Conservation (phyloP, 495 filamentous ascomycete genomes). For the Aspergillus haitiensis region DNA sequence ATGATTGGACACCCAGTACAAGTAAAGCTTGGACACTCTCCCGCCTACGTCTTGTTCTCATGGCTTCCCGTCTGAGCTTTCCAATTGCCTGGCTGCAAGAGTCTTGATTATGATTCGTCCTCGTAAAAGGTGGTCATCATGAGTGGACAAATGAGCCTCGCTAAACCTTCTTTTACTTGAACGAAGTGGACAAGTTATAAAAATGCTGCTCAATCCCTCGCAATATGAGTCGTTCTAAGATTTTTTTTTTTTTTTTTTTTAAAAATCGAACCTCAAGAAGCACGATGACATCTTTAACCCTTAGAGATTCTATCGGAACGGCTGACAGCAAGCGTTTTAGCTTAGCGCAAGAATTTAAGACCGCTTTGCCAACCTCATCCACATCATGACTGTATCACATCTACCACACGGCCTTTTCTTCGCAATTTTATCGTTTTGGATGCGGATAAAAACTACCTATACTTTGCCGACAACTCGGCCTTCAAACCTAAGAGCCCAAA, state of each 20-base stretch:
- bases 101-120: background rate
- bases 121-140: background rate
- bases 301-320: background rate
- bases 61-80: background rate
- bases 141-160: conserved; percentile 5
- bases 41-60: background rate
- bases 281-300: conserved; percentile 7
- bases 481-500: conserved; percentile 34
- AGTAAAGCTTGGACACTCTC: background rate
- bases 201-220: conserved; percentile 2
- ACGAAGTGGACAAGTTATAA: conserved; percentile 7
- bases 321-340: background rate
- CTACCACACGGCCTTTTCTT: conserved; percentile 30
- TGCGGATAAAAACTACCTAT: conserved; percentile 24
- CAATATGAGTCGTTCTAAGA: background rate
- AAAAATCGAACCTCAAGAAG: background rate
- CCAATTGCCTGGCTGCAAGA: background rate
- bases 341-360: background rate
- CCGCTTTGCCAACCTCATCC: background rate
- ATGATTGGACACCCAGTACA: conserved; percentile 12
- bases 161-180: conserved; percentile 7
- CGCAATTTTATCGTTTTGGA: conserved; percentile 33
- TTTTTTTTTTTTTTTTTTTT: too few relatives aligned
- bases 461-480: conserved; percentile 33
- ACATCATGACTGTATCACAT: conserved; percentile 22